phyloP scores from a whole-genome alignment of 345 rosid genomes.

The Citrus unshiu region DNA sequence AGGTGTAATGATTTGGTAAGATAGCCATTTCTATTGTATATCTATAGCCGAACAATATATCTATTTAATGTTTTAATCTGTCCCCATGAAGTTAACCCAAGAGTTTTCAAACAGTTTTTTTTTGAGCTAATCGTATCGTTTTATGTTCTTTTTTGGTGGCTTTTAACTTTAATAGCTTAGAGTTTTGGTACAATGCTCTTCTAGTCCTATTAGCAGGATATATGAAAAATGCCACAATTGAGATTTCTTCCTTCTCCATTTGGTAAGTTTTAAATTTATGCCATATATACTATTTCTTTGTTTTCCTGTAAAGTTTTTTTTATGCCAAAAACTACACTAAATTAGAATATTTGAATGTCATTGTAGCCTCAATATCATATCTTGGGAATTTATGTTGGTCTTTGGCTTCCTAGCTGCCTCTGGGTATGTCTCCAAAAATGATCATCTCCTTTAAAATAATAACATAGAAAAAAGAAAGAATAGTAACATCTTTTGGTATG shows the following conservation, averaged over 20 bases:
- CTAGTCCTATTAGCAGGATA: slow-evolving; percentile 56
- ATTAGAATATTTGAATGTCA: background rate
- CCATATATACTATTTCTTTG: background rate
- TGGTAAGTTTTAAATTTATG: slow-evolving; percentile 27
- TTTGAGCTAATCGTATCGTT: background rate
- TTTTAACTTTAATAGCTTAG: slow-evolving; percentile 31
- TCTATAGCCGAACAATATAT: background rate
- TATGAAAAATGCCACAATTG: slow-evolving; percentile 37
- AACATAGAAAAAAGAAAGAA: too few relatives aligned
- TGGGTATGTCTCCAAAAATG: slow-evolving; percentile 18
- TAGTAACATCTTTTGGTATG: too few relatives aligned
- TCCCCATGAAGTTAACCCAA: too few relatives aligned
- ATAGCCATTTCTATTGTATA: background rate
- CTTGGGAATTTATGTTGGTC: slow-evolving; percentile 53
- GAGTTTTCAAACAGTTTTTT: too few relatives aligned
- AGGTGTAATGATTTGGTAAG: slow-evolving; percentile 60
- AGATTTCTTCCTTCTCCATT: slow-evolving; percentile 55
- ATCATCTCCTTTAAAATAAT: background rate
- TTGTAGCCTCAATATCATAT: slow-evolving; percentile 40
- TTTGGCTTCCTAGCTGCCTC: slow-evolving; percentile 55
- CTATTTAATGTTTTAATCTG: too few relatives aligned
- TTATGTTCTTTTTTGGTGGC: background rate
- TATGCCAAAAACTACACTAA: background rate
- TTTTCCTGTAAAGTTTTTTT: background rate
- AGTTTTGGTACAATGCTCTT: slow-evolving; percentile 54